Conservation (phyloP, 2,329 filamentous ascomycete species). For the Pestalotiopsis sp. region DNA sequence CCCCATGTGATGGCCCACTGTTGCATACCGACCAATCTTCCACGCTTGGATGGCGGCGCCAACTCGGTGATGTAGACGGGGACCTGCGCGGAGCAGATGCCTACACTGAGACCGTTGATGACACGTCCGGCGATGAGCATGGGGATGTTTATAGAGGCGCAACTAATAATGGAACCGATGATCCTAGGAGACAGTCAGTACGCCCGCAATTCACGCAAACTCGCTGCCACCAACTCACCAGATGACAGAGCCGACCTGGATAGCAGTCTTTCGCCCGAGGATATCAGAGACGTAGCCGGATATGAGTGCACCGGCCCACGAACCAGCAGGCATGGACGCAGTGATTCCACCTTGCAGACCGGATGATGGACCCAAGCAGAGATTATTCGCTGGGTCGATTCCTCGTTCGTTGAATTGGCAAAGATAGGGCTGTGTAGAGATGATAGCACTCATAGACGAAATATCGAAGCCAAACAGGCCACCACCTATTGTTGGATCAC, state of each 20-base stretch:
- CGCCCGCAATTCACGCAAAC: constrained; percentile 7
- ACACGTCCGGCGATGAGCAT: constrained; percentile 70
- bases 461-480: constrained; percentile 47
- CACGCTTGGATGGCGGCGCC: constrained; percentile 44
- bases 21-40: constrained; percentile 13
- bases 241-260: constrained; percentile 51
- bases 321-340: constrained; percentile 72
- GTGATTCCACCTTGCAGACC: constrained; percentile 65
- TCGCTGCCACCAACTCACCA: constrained; percentile 42
- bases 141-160: constrained; percentile 47
- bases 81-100: constrained; percentile 73
- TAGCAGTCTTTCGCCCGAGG: constrained; percentile 49
- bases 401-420: constrained; percentile 42
- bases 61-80: constrained; percentile 72
- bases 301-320: constrained; percentile 64
- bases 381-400: constrained; percentile 24
- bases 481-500: constrained; percentile 31
- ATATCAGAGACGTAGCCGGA: constrained; percentile 63
- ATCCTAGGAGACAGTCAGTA: constrained; percentile 36
- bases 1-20: constrained; percentile 43
- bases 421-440: constrained; percentile 42
- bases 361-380: constrained; percentile 53
- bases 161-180: constrained; percentile 48
- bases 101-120: constrained; percentile 72
- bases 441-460: constrained; percentile 47